Conservation (phyloP, 257 asterid genomes). For the Solanum pennellii region DNA sequence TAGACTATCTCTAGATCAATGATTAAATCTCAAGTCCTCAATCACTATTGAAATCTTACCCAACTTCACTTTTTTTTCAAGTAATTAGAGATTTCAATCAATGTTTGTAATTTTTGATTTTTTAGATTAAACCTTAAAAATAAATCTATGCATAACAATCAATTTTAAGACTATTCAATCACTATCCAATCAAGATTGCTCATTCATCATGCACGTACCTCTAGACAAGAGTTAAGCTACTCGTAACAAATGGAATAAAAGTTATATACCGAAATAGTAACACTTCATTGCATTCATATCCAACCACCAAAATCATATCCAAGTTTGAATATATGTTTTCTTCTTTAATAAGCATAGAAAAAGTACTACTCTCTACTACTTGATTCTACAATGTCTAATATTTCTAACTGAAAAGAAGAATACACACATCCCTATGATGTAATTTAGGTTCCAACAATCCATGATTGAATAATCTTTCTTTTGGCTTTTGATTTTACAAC, state of each 20-base stretch:
- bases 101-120: too few relatives aligned
- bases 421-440: too few relatives aligned
- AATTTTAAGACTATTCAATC: too few relatives aligned
- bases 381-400: neutral
- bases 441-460: too few relatives aligned
- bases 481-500: too few relatives aligned
- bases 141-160: neutral
- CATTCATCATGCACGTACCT: neutral
- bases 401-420: neutral
- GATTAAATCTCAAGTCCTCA: too few relatives aligned
- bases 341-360: neutral
- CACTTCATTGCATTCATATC: neutral
- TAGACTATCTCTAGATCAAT: neutral
- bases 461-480: too few relatives aligned
- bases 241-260: neutral
- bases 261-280: neutral
- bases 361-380: neutral
- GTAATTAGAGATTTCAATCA: neutral
- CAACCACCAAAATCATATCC: neutral
- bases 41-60: neutral
- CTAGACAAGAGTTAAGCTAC: neutral
- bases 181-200: neutral
- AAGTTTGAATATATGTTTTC: neutral
- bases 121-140: too few relatives aligned
- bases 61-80: too few relatives aligned